Base-by-base conservation (phyloP, 768 basidiomycete genomes). In the Lyophyllum atratum region DNA sequence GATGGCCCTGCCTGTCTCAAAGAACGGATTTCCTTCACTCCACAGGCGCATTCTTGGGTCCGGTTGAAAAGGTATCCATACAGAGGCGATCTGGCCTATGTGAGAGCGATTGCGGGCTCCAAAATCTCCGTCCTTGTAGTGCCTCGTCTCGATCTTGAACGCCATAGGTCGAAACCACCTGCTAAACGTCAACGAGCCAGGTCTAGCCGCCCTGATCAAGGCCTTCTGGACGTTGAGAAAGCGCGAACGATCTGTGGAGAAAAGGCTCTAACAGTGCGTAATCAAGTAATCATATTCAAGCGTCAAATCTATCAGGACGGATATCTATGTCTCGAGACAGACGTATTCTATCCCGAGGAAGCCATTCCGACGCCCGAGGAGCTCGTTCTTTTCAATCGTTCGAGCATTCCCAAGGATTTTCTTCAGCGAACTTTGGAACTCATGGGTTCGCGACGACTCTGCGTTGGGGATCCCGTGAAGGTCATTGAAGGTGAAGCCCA, bases 41-140 rank as follows among this genome's bases (percentile, higher is more conserved):
- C 33, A 1, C n/a, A 3, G 2, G 14, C n/a, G 4, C 12, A 9
- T 2, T 49, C 47, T 15, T 55, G 39, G 54, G 28, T 55, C 5
- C 47, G 39, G 17, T 49, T 55, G 34, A 49, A 37, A 11, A 39
- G n/a, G 14, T 15, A 17, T 2, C 47, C 21, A 5, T 49, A 49
- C 39, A 31, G 17, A 4, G 54, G 54, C 10, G 54, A 55, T 25
- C 14, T 55, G 12, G 54, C 54, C 3, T 33, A 42, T 25, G 54
- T 55, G 17, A 9, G 12, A 4, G 25, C 19, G 6, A 29, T 12
- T 33, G n/a, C n/a, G n/a, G 29, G 29, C 29, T 6, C 29, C 29
- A 31, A 31, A 31, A 31, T 31, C 11, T 31, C 29, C 11, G 39
- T 55, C n/a, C 31, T 40, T 11, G 47, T 55, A 17, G 47, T 55